phyloP scores from a whole-genome alignment of 2,329 filamentous ascomycete species.

The Penicillium olsonii region DNA sequence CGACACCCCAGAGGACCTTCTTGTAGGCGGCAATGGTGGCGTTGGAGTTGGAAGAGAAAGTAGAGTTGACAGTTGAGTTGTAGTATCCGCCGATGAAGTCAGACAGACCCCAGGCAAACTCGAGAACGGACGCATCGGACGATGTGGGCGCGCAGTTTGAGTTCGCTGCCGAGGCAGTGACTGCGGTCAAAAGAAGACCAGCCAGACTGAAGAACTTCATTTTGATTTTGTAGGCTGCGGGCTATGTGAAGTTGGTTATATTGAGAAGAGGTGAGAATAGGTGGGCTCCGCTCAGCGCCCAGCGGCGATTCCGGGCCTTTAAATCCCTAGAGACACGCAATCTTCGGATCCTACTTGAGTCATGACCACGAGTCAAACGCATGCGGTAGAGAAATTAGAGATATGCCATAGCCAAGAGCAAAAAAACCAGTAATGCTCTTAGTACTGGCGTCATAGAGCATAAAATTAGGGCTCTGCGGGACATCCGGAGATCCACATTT shows the following conservation, averaged over 20 bases:
- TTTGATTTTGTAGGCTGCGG: conserved; percentile 2
- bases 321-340: background rate
- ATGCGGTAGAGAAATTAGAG: background rate
- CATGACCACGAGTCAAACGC: background rate
- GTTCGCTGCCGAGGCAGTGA: conserved; percentile 13
- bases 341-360: background rate
- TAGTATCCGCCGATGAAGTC: conserved; percentile 28
- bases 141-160: conserved; percentile 23
- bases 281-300: too few species aligned
- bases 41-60: conserved; percentile 21
- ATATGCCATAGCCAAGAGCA: background rate
- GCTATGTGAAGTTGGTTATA: too few species aligned
- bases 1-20: conserved; percentile 22
- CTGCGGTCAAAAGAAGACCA: conserved; percentile 24
- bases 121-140: conserved; percentile 21
- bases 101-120: conserved; percentile 28
- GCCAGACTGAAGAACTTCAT: conserved; percentile 23
- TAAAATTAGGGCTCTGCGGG: background rate
- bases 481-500: background rate
- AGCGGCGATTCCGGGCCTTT: background rate
- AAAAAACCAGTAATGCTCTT: conserved; percentile 1
- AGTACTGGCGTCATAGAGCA: conserved; percentile 7
- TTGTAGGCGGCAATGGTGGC: conserved; percentile 21
- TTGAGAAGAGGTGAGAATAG: background rate
- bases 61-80: conserved; percentile 26